Evolutionary conservation across 176 grass and related monocot species (phyloP).

Genomic region (Lolium rigidum): DNA sequence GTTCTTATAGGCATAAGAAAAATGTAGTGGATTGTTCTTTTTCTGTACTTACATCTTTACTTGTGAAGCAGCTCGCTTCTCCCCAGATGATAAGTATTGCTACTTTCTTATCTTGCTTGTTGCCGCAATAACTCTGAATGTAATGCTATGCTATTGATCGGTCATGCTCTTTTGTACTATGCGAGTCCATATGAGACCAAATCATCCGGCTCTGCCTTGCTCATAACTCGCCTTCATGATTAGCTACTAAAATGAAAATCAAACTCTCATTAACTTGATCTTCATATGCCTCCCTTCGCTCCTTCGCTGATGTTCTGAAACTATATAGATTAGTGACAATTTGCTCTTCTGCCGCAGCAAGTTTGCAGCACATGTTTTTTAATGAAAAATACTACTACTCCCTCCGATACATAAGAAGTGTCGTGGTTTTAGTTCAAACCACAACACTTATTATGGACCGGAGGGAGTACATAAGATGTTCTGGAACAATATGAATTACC

Average conservation of each 20-base stretch:
- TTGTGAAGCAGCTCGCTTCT: constrained; percentile 82
- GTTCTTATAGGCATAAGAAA: background rate
- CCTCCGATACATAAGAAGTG: too few relatives aligned
- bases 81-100: constrained; percentile 68
- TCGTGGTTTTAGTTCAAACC: too few relatives aligned
- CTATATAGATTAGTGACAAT: background rate
- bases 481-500: background rate
- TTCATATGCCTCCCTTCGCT: too few relatives aligned
- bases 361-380: constrained; percentile 28
- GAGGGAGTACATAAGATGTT: background rate
- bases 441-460: too few relatives aligned
- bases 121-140: background rate
- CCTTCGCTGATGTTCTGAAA: constrained; percentile 1
- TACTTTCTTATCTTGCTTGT: constrained; percentile 8
- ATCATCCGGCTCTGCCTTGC: background rate
- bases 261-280: background rate
- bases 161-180: background rate
- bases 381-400: too few relatives aligned
- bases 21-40: background rate
- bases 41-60: background rate
- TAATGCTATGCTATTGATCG: constrained; percentile 21
- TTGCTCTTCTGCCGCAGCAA: constrained; percentile 61
- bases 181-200: background rate
- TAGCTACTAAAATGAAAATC: background rate
- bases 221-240: background rate